These are phyloP conservation scores for Aspergillus leporis DNA, from an alignment of 495 filamentous ascomycete species.

Conservation along the genomic window DNA sequence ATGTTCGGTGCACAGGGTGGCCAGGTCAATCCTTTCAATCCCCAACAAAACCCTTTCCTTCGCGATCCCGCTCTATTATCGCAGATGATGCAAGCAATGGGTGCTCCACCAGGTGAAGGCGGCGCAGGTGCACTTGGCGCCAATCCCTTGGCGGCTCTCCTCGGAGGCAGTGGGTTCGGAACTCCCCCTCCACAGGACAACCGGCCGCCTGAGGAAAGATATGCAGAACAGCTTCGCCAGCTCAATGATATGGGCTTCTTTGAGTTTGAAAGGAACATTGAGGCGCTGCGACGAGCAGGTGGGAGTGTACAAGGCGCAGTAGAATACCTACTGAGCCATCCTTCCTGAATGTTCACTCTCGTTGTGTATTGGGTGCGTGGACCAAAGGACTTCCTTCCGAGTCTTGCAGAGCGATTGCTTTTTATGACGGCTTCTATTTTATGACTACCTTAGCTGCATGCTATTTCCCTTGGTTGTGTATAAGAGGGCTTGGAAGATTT, in stretches of 20 bases:
- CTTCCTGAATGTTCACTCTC: conserved; percentile 23
- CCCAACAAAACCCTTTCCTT: conserved; percentile 48
- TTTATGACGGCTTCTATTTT: conserved; percentile 10
- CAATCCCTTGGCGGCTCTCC: conserved; percentile 40
- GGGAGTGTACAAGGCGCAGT: conserved; percentile 96
- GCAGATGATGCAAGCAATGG: conserved; percentile 50
- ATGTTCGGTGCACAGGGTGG: conserved; percentile 35
- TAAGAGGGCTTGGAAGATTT: conserved; percentile 1
- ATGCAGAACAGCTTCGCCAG: conserved; percentile 85
- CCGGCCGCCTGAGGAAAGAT: conserved; percentile 90
- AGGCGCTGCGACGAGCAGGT: conserved; percentile 82
- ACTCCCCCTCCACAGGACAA: conserved; percentile 61
- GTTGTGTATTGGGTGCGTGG: conserved; percentile 6
- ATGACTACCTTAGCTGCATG: conserved; percentile 12
- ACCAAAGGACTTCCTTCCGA: background rate
- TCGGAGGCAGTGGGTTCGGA: conserved; percentile 42
- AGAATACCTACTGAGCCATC: conserved; percentile 62
- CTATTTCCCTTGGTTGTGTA: conserved; percentile 9
- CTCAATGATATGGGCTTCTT: conserved; percentile 99
- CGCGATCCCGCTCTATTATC: conserved; percentile 49
- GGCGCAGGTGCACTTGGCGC: conserved; percentile 30
- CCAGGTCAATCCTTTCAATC: conserved; percentile 46
- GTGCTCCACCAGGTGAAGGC: conserved; percentile 33
- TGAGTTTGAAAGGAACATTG: conserved; percentile 92
- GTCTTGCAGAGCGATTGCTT: background rate